Base-by-base conservation (phyloP, 2,329 filamentous ascomycete species). In the Aspergillus pseudotamarii region DNA sequence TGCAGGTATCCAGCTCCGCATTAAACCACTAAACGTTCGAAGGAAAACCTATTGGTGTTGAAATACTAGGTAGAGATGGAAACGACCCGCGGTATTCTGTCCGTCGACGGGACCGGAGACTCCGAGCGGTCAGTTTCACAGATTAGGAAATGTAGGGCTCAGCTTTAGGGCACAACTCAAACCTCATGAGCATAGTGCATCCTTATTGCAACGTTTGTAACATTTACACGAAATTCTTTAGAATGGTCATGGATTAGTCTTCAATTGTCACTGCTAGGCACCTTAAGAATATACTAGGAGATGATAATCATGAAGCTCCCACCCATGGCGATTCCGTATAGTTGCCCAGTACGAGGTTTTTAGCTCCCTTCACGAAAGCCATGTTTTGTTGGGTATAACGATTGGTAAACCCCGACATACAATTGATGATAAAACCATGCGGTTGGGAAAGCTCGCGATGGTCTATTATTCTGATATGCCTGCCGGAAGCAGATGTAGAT, bases 121-220 rank as follows among this genome's bases (percentile, higher is more conserved):
- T 54, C 57, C 61, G 64, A 63, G 61, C 58, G 43, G 60, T 58
- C 54, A 45, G 62, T 16, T 55, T 59, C 50, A 64, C 65, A 43
- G 63, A 67, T 66, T 46, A 53, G 70, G 65, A 67, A 67, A 66
- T 64, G 28, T 70, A 72, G 70, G 70, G 68, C 67, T 65, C 46
- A 30, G 32, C 36, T 6, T 68, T 70, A 72, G 68, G 70, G 69
- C 66, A 65, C 50, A 16, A 28, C 38, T 61, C 45, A 38, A 41
- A 9, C 38, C n/a, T 28, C 14, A n/a, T 36, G 23, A 30, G 48
- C 16, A 32, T 19, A 32, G n/a, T n/a, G n/a, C 19, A 30, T 51
- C 11, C 32, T 11, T 34, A 11, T n/a, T 32, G 46, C 23, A 50
- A 19, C 11, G 6, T 12, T 14, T 48, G 21, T 48, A 16, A 14